A percentile compares a stretch with the other conserved stretches of the same genome.
phyloP scores from a whole-genome alignment of 2,329 filamentous ascomycete species.

The Purpureocillium lavendulum region DNA sequence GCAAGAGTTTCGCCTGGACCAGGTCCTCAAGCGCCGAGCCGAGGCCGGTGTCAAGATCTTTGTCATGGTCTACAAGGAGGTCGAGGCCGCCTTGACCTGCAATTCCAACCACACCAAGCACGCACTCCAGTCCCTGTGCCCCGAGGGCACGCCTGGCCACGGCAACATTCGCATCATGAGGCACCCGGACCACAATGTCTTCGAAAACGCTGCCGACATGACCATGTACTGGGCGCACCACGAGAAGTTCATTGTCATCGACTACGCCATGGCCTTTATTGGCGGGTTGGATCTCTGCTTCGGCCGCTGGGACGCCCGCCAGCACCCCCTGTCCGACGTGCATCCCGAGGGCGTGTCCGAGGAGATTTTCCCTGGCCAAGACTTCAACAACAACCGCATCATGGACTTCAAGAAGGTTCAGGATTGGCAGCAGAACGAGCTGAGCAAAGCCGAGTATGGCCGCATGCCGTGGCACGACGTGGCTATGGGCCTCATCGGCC shows the following conservation, averaged over 20 bases:
- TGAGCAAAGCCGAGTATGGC: conserved; percentile 84
- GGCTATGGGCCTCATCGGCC: conserved; percentile 81
- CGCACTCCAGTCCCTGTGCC: conserved; percentile 69
- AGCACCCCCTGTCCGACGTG: conserved; percentile 79
- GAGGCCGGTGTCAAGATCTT: conserved; percentile 93
- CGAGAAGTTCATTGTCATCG: conserved; percentile 94
- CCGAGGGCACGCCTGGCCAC: conserved; percentile 70
- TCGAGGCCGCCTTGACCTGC: conserved; percentile 74
- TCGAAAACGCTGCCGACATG: conserved; percentile 92
- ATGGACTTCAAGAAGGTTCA: conserved; percentile 90
- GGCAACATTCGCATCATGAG: conserved; percentile 86
- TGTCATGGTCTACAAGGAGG: conserved; percentile 86
- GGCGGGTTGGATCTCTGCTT: conserved; percentile 94
- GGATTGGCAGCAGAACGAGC: conserved; percentile 88
- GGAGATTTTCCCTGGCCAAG: conserved; percentile 90
- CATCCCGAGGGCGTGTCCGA: conserved; percentile 75
- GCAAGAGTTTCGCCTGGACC: conserved; percentile 81
- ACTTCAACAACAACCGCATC: conserved; percentile 96
- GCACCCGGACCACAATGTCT: conserved; percentile 90
- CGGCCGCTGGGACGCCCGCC: conserved; percentile 82
- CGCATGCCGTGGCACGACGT: conserved; percentile 99
- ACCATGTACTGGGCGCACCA: conserved; percentile 98
- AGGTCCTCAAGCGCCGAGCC: conserved; percentile 77
- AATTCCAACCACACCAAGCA: conserved; percentile 92
- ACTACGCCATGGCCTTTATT: conserved; percentile 85